These are phyloP conservation scores for Allium sativum DNA, from an alignment of 106 monocot species.

Conservation along the genomic window DNA sequence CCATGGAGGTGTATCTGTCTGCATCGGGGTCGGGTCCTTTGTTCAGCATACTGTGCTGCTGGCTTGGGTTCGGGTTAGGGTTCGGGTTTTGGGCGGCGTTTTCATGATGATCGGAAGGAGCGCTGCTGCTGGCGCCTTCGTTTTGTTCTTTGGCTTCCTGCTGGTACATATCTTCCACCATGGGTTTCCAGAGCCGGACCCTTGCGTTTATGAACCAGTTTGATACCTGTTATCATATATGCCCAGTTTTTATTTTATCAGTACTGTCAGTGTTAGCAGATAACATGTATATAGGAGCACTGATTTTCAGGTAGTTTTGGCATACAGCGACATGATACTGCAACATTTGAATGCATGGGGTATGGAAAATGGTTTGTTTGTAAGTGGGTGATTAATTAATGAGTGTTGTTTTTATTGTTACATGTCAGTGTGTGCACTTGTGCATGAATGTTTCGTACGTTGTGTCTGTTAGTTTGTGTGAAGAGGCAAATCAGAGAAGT, in stretches of 20 bases:
- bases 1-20: not conserved
- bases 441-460: too few species aligned
- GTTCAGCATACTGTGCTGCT: not conserved
- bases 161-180: conserved; percentile 98
- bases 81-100: too few species aligned
- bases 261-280: not conserved
- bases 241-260: not conserved
- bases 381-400: not conserved
- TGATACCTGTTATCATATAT: conserved; percentile 44
- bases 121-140: conserved; percentile 8
- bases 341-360: not conserved
- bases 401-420: not conserved
- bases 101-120: too few species aligned
- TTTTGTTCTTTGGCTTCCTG: conserved; percentile 59
- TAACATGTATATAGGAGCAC: not conserved
- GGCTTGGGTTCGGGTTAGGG: not conserved
- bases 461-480: too few species aligned
- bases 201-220: conserved; percentile 98
- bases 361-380: not conserved
- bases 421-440: not conserved
- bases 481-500: too few species aligned
- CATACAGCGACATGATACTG: not conserved
- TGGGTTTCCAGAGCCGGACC: conserved; percentile 93
- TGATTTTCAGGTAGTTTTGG: not conserved
- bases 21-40: too few species aligned